Percentiles rank a stretch among this genome's conserved stretches.
Conservation (phyloP, 768 basidiomycete genomes). For the Phaffia tasmanica region DNA sequence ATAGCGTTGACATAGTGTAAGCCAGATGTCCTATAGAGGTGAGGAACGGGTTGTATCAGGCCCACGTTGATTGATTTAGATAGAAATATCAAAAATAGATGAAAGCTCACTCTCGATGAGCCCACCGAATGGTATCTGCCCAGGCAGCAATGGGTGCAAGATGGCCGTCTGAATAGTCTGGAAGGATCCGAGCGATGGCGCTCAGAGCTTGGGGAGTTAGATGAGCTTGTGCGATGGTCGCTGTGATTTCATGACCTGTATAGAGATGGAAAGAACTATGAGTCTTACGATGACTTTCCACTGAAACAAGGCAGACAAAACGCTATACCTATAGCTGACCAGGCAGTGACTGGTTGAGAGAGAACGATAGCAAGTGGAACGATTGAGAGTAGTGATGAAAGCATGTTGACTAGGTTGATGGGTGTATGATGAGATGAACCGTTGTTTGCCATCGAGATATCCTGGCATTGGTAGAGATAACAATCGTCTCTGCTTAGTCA, state of each 20-base stretch:
- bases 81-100: slow-evolving; percentile 15
- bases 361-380: neutral
- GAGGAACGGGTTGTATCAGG: neutral
- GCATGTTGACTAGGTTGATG: neutral
- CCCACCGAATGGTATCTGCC: slow-evolving; percentile 61
- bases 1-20: slow-evolving; percentile 53
- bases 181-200: slow-evolving; percentile 60
- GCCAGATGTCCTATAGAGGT: slow-evolving; percentile 1
- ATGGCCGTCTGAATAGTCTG: slow-evolving; percentile 50
- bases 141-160: slow-evolving; percentile 75
- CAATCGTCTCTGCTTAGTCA: neutral
- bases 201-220: slow-evolving; percentile 60
- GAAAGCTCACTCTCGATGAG: slow-evolving; percentile 18
- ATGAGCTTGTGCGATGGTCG: slow-evolving; percentile 88
- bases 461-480: neutral
- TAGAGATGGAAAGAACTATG: neutral
- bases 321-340: slow-evolving; percentile 10
- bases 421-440: neutral
- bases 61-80: neutral
- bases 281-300: neutral
- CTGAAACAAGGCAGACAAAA: neutral
- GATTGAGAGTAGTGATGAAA: neutral
- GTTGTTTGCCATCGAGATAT: neutral
- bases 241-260: slow-evolving; percentile 78
- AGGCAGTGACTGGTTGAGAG: neutral